Evolutionary conservation across 129 eudicot species (phyloP), one percentile per base, ranked within the genome.

Genomic region (Lactuca saligna): DNA sequence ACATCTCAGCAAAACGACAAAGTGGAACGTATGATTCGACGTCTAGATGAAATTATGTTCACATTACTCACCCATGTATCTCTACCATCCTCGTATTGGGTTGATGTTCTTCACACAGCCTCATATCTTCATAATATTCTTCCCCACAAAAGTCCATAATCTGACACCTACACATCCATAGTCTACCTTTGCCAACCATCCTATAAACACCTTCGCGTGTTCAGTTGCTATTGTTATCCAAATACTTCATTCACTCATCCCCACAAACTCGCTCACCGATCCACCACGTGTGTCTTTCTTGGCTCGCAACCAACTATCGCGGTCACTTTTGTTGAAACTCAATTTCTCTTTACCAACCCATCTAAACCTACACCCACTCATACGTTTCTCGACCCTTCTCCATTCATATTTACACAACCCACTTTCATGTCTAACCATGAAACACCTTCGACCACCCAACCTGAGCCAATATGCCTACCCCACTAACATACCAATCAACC

Each of bases 151-250:
- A n/a, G n/a, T n/a, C n/a, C n/a, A n/a, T n/a, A n/a, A n/a, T n/a
- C n/a, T n/a, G n/a, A n/a, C n/a, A 35, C 51, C 7, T 34, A 34
- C 9, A 20, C 25, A 20, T 20, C 25, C 25, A 0, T 20, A 20
- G 0, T 20, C 25, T 20, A 20, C 25, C 25, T 20, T 20, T 1
- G 14, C 8, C 7, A 34, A 38, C 69, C 37, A 9, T 42, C 55
- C 16, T 63, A 63, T 6, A 39, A 63, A 1, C 69, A 63, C 32
- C 54, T 63, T 44, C 55, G 69, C 16, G 39, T 25, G 17, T 65
- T 65, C 13, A 57, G 69, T 2, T 65, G 69, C 69, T 11, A 46
- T 2, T 65, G 67, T 8, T 62, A 62, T 17, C 65, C 49, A 14
- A 61, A 61, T 15, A 2, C 31, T 35, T 35, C 65, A 14, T n/a